Percentiles rank a stretch among this genome's conserved stretches.
Evolutionary conservation across 495 filamentous ascomycete genomes (phyloP).

Genomic region (Xylaria venustula): DNA sequence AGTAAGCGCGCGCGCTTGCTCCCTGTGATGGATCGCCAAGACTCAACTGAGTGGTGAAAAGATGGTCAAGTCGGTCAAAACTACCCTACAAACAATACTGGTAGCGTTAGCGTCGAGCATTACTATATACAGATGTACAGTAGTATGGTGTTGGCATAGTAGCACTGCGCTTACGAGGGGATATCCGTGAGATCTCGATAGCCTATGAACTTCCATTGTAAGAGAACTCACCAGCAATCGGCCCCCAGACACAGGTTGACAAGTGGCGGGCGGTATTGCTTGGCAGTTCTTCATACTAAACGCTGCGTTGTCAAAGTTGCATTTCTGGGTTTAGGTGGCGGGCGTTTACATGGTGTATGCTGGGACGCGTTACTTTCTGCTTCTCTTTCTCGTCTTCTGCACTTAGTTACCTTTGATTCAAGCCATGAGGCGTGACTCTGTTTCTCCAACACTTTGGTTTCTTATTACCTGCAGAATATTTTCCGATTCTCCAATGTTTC

Average conservation of each 20-base stretch:
- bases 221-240: not conserved
- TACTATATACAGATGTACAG: not conserved
- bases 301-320: constrained; percentile 14
- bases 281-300: not conserved
- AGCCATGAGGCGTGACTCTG: too few relatives aligned
- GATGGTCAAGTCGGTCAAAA: not conserved
- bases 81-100: not conserved
- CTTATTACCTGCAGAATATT: not conserved
- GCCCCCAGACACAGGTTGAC: constrained; percentile 3
- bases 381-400: too few relatives aligned
- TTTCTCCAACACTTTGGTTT: not conserved
- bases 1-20: constrained; percentile 9
- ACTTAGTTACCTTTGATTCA: too few relatives aligned
- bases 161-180: not conserved
- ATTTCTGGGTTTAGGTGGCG: not conserved
- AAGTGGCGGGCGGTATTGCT: not conserved
- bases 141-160: not conserved
- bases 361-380: not conserved
- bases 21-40: not conserved
- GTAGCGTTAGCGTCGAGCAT: not conserved
- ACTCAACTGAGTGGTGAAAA: not conserved
- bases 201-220: not conserved
- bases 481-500: not conserved
- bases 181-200: not conserved
- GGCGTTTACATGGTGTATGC: constrained; percentile 4